These are phyloP conservation scores for Plasmopara muralis DNA, from an alignment of 352 stramenopile genomes.

Conservation along the genomic window DNA sequence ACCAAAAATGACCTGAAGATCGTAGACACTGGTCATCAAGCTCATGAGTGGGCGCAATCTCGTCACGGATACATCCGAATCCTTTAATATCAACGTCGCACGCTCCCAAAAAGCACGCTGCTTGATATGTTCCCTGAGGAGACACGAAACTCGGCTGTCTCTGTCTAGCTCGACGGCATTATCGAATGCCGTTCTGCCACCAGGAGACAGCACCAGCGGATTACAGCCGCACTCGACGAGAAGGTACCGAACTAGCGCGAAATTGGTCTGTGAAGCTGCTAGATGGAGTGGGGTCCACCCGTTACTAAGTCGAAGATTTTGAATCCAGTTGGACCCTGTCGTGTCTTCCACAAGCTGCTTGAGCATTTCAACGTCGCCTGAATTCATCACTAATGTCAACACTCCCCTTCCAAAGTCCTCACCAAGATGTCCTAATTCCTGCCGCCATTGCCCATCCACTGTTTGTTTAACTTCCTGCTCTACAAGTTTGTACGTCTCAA, in stretches of 20 bases:
- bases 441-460: not conserved
- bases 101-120: conserved; percentile 8
- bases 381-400: conserved; percentile 1
- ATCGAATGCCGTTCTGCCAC: conserved; percentile 7
- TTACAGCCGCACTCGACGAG: conserved; percentile 11
- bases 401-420: conserved; percentile 1
- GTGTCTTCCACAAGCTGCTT: conserved; percentile 6
- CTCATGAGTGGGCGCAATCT: conserved; percentile 18
- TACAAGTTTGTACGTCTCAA: conserved; percentile 1
- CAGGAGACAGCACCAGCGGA: conserved; percentile 1
- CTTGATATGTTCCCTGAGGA: conserved; percentile 11
- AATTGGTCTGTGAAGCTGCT: conserved; percentile 1
- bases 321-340: conserved; percentile 2
- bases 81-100: conserved; percentile 1
- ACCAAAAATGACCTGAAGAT: conserved; percentile 23
- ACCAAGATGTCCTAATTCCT: not conserved
- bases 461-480: conserved; percentile 1
- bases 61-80: conserved; percentile 1
- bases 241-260: conserved; percentile 6
- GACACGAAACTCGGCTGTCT: conserved; percentile 2
- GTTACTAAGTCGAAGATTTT: conserved; percentile 1
- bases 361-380: not conserved
- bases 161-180: conserved; percentile 1
- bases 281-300: conserved; percentile 12
- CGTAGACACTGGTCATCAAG: conserved; percentile 30